Evolutionary conservation across 2,329 filamentous ascomycete species (phyloP), one percentile per base, ranked within the genome.

Genomic region (Trichoderma harzianum): DNA sequence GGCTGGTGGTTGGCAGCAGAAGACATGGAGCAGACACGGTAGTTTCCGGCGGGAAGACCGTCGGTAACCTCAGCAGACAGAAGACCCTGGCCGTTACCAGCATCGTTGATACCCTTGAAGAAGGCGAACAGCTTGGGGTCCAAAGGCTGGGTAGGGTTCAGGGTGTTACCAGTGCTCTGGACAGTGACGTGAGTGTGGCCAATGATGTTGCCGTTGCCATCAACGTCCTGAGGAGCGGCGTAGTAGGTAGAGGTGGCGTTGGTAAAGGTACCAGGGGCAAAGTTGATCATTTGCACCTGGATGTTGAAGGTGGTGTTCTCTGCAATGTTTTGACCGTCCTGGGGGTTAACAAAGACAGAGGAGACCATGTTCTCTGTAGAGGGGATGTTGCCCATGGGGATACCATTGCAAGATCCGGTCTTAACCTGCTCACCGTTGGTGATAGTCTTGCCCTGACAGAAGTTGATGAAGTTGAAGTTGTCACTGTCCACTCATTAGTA

Each of bases 81-180:
- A 6, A 84, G 81, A 65, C 89, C 89, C 2, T 87, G 76, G 36
- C 85, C 86, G 76, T 91, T 85, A 39, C 88, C 88, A 18, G 81
- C 84, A 73, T 90, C 88, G 80, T 91, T 90, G 82, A 91, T 89
- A 73, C 89, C 89, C 84, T 91, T 90, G 86, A 91, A 91, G 80
- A 90, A 90, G 77, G 82, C 87, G 75, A 88, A 90, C 77, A 84
- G 79, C 26, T 78, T 80, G 36, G 89, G 83, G 73, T 90, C 85
- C 7, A 88, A 84, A 32, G 88, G 84, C n/a, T 79, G 75, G 10
- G 76, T 82, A 11, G 88, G 88, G 78, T 85, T 87, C 75, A 87
- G 76, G 26, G 78, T 80, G 77, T 79, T 80, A 65, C 88, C 88
- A 62, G 87, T 81, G 73, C 87, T 83, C 79, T 91, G 89, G 58